phyloP scores from a whole-genome alignment of 75 land plant genomes.

The Cunninghamia lanceolata region DNA sequence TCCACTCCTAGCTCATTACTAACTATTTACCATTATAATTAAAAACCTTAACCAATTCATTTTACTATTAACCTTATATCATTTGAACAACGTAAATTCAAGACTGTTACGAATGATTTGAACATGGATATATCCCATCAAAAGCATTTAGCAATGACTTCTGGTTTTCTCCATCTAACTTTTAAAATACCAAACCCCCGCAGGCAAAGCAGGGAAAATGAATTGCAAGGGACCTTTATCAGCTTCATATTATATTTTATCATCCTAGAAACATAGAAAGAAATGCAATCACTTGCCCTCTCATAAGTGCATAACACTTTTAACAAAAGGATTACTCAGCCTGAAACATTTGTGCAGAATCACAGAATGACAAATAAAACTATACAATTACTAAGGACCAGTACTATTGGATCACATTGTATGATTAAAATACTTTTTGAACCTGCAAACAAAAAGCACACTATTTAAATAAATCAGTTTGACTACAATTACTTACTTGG shows the following conservation, averaged over 20 bases:
- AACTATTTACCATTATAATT: background rate
- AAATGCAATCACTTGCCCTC: background rate
- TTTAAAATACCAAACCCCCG: background rate
- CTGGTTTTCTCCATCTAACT: background rate
- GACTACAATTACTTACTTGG: slow-evolving; percentile 60
- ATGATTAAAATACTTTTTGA: background rate
- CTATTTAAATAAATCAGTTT: background rate
- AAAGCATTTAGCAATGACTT: background rate
- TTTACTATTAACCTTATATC: background rate
- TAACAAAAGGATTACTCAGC: background rate
- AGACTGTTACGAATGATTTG: background rate
- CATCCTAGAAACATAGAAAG: background rate
- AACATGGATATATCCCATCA: background rate
- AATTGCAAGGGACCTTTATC: background rate
- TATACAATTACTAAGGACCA: background rate
- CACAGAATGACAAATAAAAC: background rate
- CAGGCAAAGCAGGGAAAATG: background rate
- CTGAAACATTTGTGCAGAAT: background rate
- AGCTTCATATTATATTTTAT: background rate
- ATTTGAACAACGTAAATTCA: background rate
- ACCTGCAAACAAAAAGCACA: background rate
- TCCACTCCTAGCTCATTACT: background rate
- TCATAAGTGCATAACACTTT: background rate
- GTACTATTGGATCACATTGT: background rate
- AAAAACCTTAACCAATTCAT: background rate